phyloP scores from a whole-genome alignment of 345 rosid species.

The Corymbia maculata region DNA sequence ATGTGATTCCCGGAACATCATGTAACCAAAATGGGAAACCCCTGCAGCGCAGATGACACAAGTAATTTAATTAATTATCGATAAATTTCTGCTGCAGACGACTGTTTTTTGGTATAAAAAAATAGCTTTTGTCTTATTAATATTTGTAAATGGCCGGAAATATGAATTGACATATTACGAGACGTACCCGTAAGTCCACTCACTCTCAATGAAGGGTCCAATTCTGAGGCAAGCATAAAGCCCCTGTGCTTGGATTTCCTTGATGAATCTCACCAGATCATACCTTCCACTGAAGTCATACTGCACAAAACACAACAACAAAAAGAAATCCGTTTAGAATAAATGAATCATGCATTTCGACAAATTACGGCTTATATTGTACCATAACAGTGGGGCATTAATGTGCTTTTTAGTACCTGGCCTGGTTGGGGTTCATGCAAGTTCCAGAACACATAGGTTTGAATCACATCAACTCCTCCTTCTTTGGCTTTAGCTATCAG shows the following conservation, averaged over 20 bases:
- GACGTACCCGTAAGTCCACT: constrained; percentile 80
- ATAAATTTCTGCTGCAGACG: neutral
- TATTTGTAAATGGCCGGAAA: neutral
- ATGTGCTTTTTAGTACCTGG: constrained; percentile 27
- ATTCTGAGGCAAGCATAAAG: constrained; percentile 74
- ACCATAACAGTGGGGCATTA: neutral
- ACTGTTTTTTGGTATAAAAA: neutral
- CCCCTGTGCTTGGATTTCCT: constrained; percentile 68
- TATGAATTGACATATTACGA: neutral
- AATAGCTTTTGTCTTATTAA: neutral
- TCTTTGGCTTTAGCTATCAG: constrained; percentile 74
- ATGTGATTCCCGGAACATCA: constrained; percentile 65
- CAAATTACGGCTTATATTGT: neutral
- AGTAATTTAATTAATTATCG: neutral
- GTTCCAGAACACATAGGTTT: constrained; percentile 96
- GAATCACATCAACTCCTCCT: constrained; percentile 86
- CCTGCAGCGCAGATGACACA: constrained; percentile 14
- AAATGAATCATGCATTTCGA: neutral
- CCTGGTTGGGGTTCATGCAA: constrained; percentile 78
- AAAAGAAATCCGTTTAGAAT: neutral
- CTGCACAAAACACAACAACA: constrained; percentile 15
- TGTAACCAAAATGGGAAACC: constrained; percentile 90
- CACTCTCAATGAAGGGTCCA: constrained; percentile 80
- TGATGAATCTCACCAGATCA: constrained; percentile 67
- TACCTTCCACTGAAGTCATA: constrained; percentile 77